Base-by-base conservation (phyloP, 768 basidiomycete genomes). In the Xerocomus potaroensis region DNA sequence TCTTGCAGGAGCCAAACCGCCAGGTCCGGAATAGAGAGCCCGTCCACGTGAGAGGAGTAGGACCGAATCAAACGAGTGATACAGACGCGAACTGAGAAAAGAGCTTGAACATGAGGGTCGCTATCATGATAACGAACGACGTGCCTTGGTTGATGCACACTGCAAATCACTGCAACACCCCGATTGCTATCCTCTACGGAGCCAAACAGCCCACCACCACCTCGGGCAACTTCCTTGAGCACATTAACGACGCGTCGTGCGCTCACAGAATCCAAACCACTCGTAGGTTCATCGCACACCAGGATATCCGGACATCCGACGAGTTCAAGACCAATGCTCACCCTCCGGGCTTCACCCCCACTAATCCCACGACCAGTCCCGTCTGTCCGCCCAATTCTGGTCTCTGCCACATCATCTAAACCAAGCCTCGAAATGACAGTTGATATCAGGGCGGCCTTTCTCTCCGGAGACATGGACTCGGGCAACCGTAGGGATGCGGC, bases 281-380 rank as follows among this genome's bases (percentile, higher is more conserved):
- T 65, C 2, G 86, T 85, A 7, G 93, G 93, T 58, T 96, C 93
- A 57, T 96, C 93, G 26, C 92, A 73, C 23, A 95, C 80, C 32
- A 96, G 66, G 10, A 96, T 73, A 59, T 92, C 89, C 0, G 93
- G 93, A 32, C 77, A 75, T 0, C 89, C 84, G 39, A 95, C 83
- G 9, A 96, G 74, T 68, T 95, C 93, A 30, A 93, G 68, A 5
- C 91, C 93, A 49, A 96, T 94, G 48, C 85, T 91, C 5, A 96
- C 87, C 41, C 93, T 72, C 37, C 93, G 77, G 74, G 89, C 88
- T 65, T 96, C 92, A 9, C 93, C 93, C 10, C 93, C 93, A 57
- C 86, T 89, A 42, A 96, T 91, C 0, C 91, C 93, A 38, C 91
- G 74, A 16, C 79, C 73, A 52, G 85, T 83, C 5, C 81, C 78